phyloP scores from a whole-genome alignment of 768 basidiomycete genomes.

The Tulasnella sp. region DNA sequence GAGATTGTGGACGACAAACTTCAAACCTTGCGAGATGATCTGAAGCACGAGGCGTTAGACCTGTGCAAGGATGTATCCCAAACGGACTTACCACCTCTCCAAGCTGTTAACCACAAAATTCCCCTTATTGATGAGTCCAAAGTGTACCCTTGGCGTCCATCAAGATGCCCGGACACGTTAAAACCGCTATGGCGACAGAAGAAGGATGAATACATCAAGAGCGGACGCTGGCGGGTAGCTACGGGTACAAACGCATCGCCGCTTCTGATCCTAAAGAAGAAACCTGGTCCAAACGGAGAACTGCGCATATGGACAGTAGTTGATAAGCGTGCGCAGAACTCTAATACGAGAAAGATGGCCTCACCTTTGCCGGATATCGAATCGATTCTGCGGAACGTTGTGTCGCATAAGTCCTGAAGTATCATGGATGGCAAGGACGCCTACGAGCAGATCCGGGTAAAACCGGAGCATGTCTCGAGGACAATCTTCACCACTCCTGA shows the following conservation, averaged over 20 bases:
- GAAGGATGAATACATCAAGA: not conserved
- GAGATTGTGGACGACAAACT: slow-evolving; percentile 8
- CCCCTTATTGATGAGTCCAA: slow-evolving; percentile 20
- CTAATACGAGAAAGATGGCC: too few relatives aligned
- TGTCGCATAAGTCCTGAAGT: slow-evolving; percentile 3
- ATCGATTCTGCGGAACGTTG: slow-evolving; percentile 12
- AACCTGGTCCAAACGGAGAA: too few relatives aligned
- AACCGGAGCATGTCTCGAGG: slow-evolving; percentile 22
- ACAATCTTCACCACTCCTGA: slow-evolving; percentile 23
- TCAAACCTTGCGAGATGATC: slow-evolving; percentile 2
- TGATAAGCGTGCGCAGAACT: too few relatives aligned
- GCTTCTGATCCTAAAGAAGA: slow-evolving; percentile 9
- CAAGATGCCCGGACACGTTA: slow-evolving; percentile 17
- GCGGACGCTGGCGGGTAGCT: slow-evolving; percentile 10
- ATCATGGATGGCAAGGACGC: too few relatives aligned
- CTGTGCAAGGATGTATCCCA: slow-evolving; percentile 11
- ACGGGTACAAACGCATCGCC: slow-evolving; percentile 8
- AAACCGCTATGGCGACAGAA: slow-evolving; percentile 13
- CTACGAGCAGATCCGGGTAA: too few relatives aligned
- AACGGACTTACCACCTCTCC: slow-evolving; percentile 13
- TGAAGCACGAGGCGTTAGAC: slow-evolving; percentile 18
- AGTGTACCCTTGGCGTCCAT: slow-evolving; percentile 12
- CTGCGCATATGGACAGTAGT: too few relatives aligned
- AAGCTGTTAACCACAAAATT: slow-evolving; percentile 22
- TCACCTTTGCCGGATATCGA: too few relatives aligned